Base-by-base conservation (phyloP, 805 yeast species). In the Teunomyces kruisii region DNA sequence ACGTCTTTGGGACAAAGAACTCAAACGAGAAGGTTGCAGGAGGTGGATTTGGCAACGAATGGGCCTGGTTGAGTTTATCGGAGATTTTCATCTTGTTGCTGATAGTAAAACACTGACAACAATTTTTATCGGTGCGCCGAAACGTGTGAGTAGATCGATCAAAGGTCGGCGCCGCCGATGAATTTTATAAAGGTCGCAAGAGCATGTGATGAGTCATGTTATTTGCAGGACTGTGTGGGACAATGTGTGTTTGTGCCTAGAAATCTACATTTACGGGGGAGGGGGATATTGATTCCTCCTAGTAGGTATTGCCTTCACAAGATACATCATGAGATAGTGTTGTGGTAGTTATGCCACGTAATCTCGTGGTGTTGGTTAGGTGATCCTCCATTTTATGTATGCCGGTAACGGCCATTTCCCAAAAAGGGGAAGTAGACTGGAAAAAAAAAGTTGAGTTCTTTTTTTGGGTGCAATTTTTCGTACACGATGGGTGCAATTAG, bases 1-100 rank as follows among this genome's bases (percentile, higher is more conserved):
- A 76, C 0, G 99, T 94, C 74, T 94, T 94, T 38, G 99, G 99
- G 17, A 92, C 96, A 65, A 94, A 94, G 70, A 88, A 94, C 75
- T 94, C 99, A 58, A 91, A 92, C 38, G 98, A 91, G 65, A 88
- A 92, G 5, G 98, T 88, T 2, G 96, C 63, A 5, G 72, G 72
- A 9, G 76, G 76, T 14, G 76, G 69, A 39, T 59, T 62, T 31
- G 68, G 56, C 37, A 55, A 52, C 17, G 65, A 53, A 44, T 72
- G 75, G n/a, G 75, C 76, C 57, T 68, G 76, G 30, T 59, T 53
- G 46, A 72, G 59, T 54, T 72, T 72, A 32, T 70, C 71, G 9
- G 75, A 59, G 33, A 72, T 72, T 56, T 61, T 70, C 77, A 72
- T 72, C 38, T 19, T 35, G 28, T 35, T 35, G 27, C 38, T 24